Evolutionary conservation across 768 basidiomycete genomes (phyloP), one percentile per base, ranked within the genome.

Genomic region (Sporobolomyces pararoseus): DNA sequence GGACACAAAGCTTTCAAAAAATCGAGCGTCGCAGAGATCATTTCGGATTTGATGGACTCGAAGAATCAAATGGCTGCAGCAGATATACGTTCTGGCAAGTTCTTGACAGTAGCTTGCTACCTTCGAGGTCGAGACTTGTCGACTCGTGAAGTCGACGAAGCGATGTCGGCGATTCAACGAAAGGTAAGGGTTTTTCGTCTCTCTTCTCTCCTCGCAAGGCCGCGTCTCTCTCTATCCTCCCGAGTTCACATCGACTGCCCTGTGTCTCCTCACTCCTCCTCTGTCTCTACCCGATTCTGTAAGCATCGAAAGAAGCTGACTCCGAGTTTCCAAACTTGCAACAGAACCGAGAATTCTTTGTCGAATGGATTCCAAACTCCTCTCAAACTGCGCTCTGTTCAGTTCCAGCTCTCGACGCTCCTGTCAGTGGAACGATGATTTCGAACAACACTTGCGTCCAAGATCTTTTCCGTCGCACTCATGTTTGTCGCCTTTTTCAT

Each of bases 371-470:
- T 67, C 81, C 82, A 34, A 80, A 80, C 78, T 80, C 80, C 73
- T 73, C 80, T 59, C 76, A 79, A 71, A 78, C 79, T 32, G 79
- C 80, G 21, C 79, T 80, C 63, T 80, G 79, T 14, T 94, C 97
- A 83, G 96, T 98, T 76, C 86, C 96, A 77, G 92, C 96, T 55
- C 86, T 90, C 68, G 93, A 93, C 53, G 52, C 71, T 23, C 66
- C 70, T 23, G n/a, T 68, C 25, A 89, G 92, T 19, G 92, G 91
- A 59, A 97, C 94, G 29, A 96, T 97, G 85, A 85, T 97, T 79
- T 92, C 92, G 76, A 97, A 97, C 85, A 93, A 90, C 49, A 97
- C 94, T 42, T 89, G 89, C 69, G 94, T 97, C 79, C 90, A 94
- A 78, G 91, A 92, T 76, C 75, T 93, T 17, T 93, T 93, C 82